Base-by-base conservation (phyloP, 2,329 filamentous ascomycete species). In the Ceratocystis papillata region DNA sequence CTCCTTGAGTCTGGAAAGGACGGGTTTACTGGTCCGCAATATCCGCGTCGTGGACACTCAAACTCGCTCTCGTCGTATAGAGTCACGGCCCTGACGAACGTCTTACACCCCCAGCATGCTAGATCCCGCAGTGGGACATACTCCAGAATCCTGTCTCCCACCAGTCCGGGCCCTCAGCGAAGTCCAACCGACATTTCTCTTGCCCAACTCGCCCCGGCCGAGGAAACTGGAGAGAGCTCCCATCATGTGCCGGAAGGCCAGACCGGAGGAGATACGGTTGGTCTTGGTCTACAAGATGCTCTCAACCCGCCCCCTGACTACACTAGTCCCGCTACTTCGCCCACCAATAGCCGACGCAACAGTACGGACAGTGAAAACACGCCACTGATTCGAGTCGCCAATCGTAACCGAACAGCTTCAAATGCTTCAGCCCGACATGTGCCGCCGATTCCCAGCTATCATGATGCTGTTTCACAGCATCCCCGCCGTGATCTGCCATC, bases 171-270 rank as follows among this genome's bases (percentile, higher is more conserved):
- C 2, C 94, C 94, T 1, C 82, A 91, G 68, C 84, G 93, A 71
- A 95, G 90, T 72, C 92, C 94, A 7, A 97, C 94, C 10, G 94
- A 97, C 74, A 99, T 99, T 70, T 96, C 92, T 7, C 83, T 99
- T 61, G 89, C 92, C 33, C 90, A 93, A 72, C 81, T 96, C 64
- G 86, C 89, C 57, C 88, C 82, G 2, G 80, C 77, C 69, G 87
- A 92, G 70, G 82, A 85, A 66, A 83, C 80, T n/a, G 89, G 90
- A 72, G 89, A 91, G 67, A 81, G 84, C 28, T 88, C 87, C 71
- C 79, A 75, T 41, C 60, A 61, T 7, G 57, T 74, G 76, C 48
- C 73, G 72, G 50, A 72, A 72, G 46, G 71, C 68, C 17, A 67
- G 70, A 25, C 48, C 20, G 20, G 73, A 4, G 69, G 71, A 37